Base-by-base conservation (phyloP, 495 filamentous ascomycete species). In the Daldinia loculata region DNA sequence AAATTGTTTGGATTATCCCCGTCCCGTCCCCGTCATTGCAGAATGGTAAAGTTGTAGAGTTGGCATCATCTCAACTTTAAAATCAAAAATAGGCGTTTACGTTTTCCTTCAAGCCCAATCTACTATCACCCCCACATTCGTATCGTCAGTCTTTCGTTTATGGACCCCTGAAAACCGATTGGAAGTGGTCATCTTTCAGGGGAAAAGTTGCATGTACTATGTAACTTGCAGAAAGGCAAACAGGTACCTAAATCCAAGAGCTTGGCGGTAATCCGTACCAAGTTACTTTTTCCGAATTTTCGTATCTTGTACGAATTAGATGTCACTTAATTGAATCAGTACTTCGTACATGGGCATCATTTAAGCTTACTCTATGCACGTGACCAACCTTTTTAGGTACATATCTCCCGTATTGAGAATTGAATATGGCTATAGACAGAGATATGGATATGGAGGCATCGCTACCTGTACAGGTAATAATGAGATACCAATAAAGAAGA, bases 111-210 rank as follows among this genome's bases (percentile, higher is more conserved):
- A 43, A 43, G 29, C 29, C 29, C 29, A 30, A 30, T 8, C 29
- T 30, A 29, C 0, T 29, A 3, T 29, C 2, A 17, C 56, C 70
- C 70, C 70, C 70, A 72, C 65, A 72, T 62, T 38, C 41, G 61
- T 68, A 64, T 72, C 69, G 69, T 72, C 69, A 72, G 61, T 65
- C 70, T 12, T 68, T 61, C n/a, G 43, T 53, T 43, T 56, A 11
- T 24, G 22, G 34, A 57, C 17, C 56, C 59, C 66, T 55, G 45
- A 53, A 69, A 29, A 36, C 22, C 9, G 34, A 43, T 59, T 43
- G 22, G 56, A 17, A 30, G 56, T 59, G 56, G 24, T 29, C 8
- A 29, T 27, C 56, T 45, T 43, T 60, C 38, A 60, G 56, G 56
- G 56, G 38, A 60, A 60, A 36, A 36, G 53, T 56, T 17, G 24